Evolutionary conservation across 2,329 filamentous ascomycete species (phyloP), one percentile per base, ranked within the genome.

Genomic region (Epichloe glyceriae): DNA sequence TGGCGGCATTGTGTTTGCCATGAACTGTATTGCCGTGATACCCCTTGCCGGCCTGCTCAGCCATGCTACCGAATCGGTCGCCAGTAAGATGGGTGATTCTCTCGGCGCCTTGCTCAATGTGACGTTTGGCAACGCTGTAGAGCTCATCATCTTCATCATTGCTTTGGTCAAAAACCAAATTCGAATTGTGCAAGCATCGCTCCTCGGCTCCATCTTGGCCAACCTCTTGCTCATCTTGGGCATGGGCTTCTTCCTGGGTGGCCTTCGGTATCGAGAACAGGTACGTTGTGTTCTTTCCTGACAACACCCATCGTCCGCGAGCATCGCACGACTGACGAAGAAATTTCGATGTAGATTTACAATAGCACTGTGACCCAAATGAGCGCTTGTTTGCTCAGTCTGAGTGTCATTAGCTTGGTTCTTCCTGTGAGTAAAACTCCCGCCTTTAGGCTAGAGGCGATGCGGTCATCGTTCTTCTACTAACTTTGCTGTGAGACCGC

Each of bases 331-430:
- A 35, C 37, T 39, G 8, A 50, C 54, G 38, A 38, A 15, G 14
- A 22, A 58, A 37, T 22, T 34, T 5, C 1, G 8, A 4, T 33
- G 5, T 50, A 86, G 79, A 83, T 96, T 55, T 96, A 95, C 70
- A 96, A 95, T 70, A 93, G 83, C 68, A 95, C 88, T 20, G 88
- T 95, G 52, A 95, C 89, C 1, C 89, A 96, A 65, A 95, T 95
- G 88, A 95, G 88, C 64, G 90, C 90, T 48, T 95, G 88, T 70
- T 74, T 96, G 59, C 78, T 96, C 58, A 94, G 88, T 72, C 68
- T 95, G 67, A 90, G 86, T 62, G 90, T 95, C 54, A 90, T 88
- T 68, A 95, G 89, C 71, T 73, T 95, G 20, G 77, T 95, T 26
- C 70, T 96, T 12, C 89, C 90, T 1, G 84, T 86, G 68, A 58